Percentiles rank a stretch among this genome's conserved stretches.
These are phyloP conservation scores for Populus hybrid DNA, from an alignment of 441 rosid species.

Conservation along the genomic window DNA sequence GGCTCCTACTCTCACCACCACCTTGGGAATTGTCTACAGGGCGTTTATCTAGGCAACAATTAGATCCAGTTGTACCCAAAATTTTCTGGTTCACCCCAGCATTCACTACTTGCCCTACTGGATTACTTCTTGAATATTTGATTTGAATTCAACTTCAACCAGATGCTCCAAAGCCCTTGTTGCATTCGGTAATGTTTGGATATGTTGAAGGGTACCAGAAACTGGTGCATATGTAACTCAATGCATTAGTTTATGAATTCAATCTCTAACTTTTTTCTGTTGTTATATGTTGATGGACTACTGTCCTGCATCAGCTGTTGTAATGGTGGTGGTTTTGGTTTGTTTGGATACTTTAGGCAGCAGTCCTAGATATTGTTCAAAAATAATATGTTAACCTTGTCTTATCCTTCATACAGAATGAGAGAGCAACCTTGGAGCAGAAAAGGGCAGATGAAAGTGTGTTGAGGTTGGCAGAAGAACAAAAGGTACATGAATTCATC, in stretches of 20 bases:
- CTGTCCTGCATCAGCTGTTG: neutral
- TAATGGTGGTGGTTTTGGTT: neutral
- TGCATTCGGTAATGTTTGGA: neutral
- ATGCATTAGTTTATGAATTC: neutral
- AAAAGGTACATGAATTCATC: neutral
- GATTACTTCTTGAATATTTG: neutral
- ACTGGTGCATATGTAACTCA: neutral
- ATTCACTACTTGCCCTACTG: neutral
- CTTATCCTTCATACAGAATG: neutral
- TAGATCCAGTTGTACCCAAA: neutral
- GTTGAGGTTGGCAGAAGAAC: neutral
- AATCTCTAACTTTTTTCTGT: neutral
- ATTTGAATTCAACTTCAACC: neutral
- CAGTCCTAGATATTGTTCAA: neutral
- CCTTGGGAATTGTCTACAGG: neutral
- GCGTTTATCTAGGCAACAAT: neutral
- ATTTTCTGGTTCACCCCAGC: neutral
- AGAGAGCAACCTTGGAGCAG: constrained; percentile 4
- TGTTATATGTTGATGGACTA: neutral
- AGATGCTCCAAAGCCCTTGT: neutral
- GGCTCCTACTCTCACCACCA: neutral
- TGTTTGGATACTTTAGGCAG: neutral
- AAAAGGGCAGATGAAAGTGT: constrained; percentile 6
- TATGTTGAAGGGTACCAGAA: neutral
- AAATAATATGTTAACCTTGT: neutral